A percentile compares a stretch with the other conserved stretches of the same genome.
phyloP scores from a whole-genome alignment of 805 yeast genomes.

The Zygotorulaspora sp. region DNA sequence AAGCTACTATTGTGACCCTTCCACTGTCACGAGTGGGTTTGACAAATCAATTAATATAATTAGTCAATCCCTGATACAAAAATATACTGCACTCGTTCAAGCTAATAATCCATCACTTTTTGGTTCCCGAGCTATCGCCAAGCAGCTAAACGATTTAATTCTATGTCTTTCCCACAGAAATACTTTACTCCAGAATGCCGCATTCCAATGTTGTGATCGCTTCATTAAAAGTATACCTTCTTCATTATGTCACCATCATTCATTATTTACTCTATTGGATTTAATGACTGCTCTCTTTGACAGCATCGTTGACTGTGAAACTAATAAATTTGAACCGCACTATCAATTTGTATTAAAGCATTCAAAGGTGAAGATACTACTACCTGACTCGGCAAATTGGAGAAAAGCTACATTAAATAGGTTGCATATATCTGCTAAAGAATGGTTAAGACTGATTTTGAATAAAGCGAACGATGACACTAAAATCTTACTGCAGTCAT shows the following conservation, averaged over 20 bases:
- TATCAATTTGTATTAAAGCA: slow-evolving; percentile 51
- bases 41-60: slow-evolving; percentile 65
- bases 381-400: slow-evolving; percentile 73
- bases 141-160: slow-evolving; percentile 64
- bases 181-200: slow-evolving; percentile 67
- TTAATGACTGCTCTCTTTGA: slow-evolving; percentile 71
- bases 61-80: slow-evolving; percentile 53
- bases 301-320: slow-evolving; percentile 77
- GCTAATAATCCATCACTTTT: slow-evolving; percentile 52
- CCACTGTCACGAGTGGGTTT: slow-evolving; percentile 62
- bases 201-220: slow-evolving; percentile 69
- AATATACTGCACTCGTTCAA: slow-evolving; percentile 50
- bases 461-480: slow-evolving; percentile 63
- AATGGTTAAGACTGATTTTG: slow-evolving; percentile 63
- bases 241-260: slow-evolving; percentile 64
- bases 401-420: slow-evolving; percentile 61
- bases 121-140: slow-evolving; percentile 54
- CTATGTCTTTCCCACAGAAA: slow-evolving; percentile 75
- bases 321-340: slow-evolving; percentile 81
- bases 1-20: slow-evolving; percentile 81
- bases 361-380: slow-evolving; percentile 34
- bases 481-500: slow-evolving; percentile 73
- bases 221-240: slow-evolving; percentile 68
- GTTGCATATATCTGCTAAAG: slow-evolving; percentile 53
- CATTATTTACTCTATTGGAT: slow-evolving; percentile 77